These are phyloP conservation scores for Penicillium taxi DNA, from an alignment of 495 filamentous ascomycete genomes.

Conservation along the genomic window DNA sequence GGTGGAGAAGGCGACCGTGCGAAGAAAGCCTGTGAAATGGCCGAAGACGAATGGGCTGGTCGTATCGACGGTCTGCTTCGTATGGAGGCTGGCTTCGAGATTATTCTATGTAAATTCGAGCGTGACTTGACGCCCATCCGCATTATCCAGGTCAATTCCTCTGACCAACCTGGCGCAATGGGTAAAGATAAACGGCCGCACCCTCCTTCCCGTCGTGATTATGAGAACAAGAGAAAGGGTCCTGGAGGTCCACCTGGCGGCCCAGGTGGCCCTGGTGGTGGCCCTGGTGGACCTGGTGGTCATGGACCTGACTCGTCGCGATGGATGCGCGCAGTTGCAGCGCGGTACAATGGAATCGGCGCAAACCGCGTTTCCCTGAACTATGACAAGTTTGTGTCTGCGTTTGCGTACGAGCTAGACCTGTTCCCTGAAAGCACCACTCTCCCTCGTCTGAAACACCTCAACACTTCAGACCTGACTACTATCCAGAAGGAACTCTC, in stretches of 20 bases:
- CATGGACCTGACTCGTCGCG: conserved; percentile 4
- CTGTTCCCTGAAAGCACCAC: conserved; percentile 31
- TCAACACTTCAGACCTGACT: conserved; percentile 27
- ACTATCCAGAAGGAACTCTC: conserved; percentile 36
- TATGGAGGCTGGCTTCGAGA: conserved; percentile 63
- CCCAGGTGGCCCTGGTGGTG: conserved; percentile 4
- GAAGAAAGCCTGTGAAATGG: conserved; percentile 41
- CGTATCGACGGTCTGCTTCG: conserved; percentile 53
- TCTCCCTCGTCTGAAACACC: conserved; percentile 41
- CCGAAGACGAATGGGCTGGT: conserved; percentile 35
- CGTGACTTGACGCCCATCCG: conserved; percentile 28
- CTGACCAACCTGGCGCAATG: background rate
- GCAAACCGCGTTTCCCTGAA: conserved; percentile 46
- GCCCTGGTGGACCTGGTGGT: conserved; percentile 4
- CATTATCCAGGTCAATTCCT: conserved; percentile 20
- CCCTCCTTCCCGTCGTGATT: conserved; percentile 5
- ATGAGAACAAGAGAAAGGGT: conserved; percentile 12
- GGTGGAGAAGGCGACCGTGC: conserved; percentile 40
- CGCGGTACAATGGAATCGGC: conserved; percentile 54
- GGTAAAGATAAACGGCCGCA: background rate
- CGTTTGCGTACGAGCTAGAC: conserved; percentile 47
- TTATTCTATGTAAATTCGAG: conserved; percentile 58
- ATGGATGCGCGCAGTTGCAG: conserved; percentile 37
- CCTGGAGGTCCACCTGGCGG: conserved; percentile 1
- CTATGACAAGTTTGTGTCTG: conserved; percentile 54